Conservation (phyloP, 2,329 filamentous ascomycete species). For the Neopestalotiopsis sp. region DNA sequence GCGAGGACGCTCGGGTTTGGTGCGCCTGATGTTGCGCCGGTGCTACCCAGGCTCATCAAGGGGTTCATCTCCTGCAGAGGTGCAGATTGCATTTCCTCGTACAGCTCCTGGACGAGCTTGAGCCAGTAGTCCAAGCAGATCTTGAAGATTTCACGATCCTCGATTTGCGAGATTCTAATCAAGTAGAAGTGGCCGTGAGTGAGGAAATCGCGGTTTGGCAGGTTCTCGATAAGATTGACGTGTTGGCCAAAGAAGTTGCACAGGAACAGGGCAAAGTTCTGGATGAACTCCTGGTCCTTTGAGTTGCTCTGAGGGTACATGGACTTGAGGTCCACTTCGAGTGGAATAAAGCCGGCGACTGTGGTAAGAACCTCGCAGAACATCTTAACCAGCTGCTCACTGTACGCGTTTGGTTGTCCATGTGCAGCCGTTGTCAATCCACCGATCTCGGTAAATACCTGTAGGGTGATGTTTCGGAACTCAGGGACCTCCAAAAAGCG, state of each 20-base stretch:
- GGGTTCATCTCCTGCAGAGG: constrained; percentile 94
- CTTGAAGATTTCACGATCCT: constrained; percentile 99
- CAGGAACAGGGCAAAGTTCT: constrained; percentile 93
- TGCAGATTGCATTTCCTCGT: constrained; percentile 97
- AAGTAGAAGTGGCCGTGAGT: constrained; percentile 97
- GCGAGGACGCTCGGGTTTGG: constrained; percentile 83
- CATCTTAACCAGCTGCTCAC: constrained; percentile 97
- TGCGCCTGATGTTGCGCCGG: constrained; percentile 78
- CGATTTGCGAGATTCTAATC: constrained; percentile 97
- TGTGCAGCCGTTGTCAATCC: constrained; percentile 82
- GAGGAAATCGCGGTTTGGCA: constrained; percentile 93
- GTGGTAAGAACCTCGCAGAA: constrained; percentile 95
- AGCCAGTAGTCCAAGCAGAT: constrained; percentile 99
- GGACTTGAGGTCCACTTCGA: constrained; percentile 86
- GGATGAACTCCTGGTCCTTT: constrained; percentile 94
- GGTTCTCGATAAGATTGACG: constrained; percentile 91
- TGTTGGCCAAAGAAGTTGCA: constrained; percentile 98
- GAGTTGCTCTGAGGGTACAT: constrained; percentile 93
- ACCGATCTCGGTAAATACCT: constrained; percentile 96
- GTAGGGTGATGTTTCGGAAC: constrained; percentile 95
- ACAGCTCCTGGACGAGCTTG: constrained; percentile 95
- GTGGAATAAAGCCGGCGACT: constrained; percentile 90
- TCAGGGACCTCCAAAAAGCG: constrained; percentile 92
- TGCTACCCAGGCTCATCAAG: constrained; percentile 77
- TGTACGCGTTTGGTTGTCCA: constrained; percentile 74